Conservation (phyloP, 176 grass and related monocot species). For the Musa troglodytarum region DNA sequence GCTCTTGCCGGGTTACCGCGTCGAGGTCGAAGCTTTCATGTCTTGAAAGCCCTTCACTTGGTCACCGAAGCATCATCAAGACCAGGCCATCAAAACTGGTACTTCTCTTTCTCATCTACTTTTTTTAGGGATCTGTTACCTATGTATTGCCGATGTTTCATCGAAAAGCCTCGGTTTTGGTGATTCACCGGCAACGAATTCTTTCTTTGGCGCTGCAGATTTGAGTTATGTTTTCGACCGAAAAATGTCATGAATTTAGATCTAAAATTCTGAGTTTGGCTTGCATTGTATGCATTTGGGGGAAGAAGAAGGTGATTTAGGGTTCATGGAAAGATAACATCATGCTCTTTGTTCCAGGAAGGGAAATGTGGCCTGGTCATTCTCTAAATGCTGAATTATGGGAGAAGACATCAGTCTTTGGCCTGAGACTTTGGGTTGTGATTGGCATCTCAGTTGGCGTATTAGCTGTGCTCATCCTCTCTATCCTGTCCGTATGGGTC, state of each 20-base stretch:
- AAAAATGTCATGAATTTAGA: neutral
- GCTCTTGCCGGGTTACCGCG: neutral
- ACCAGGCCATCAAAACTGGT: neutral
- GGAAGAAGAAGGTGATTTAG: conserved; percentile 10
- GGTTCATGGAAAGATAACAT: conserved; percentile 17
- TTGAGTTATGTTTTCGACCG: neutral
- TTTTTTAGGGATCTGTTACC: neutral
- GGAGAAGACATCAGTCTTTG: conserved; percentile 52
- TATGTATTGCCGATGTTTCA: neutral
- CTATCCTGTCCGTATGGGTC: conserved; percentile 50
- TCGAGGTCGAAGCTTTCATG: neutral
- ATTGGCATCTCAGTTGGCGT: conserved; percentile 70
- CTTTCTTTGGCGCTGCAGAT: neutral
- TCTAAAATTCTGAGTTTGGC: too few relatives aligned
- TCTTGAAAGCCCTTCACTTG: neutral
- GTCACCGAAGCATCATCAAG: conserved; percentile 6
- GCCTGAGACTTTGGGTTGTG: conserved; percentile 67
- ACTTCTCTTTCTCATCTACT: neutral
- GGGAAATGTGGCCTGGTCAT: conserved; percentile 51
- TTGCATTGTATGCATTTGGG: too few relatives aligned
- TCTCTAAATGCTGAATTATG: conserved; percentile 52
- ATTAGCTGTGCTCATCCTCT: conserved; percentile 37
- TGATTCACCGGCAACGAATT: neutral
- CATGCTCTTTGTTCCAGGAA: conserved; percentile 18
- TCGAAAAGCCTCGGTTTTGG: neutral